Conservation (phyloP, 1,139 yeast species). For the Yamadazyma membranifaciens region DNA sequence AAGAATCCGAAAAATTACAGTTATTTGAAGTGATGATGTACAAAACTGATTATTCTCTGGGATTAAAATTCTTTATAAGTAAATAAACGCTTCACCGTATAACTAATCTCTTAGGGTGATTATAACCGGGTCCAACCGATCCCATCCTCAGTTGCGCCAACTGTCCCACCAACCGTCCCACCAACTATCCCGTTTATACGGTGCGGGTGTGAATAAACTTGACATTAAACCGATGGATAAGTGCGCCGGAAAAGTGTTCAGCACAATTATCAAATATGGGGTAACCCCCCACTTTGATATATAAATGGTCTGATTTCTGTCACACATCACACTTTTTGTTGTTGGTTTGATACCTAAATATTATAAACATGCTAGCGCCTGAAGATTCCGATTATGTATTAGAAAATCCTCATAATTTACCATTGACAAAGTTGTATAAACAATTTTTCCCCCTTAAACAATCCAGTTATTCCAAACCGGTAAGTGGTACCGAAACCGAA, state of each 20-base stretch:
- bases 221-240: too few relatives aligned
- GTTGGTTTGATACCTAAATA: too few relatives aligned
- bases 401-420: constrained; percentile 17
- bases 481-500: constrained; percentile 27
- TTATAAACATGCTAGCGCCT: constrained; percentile 13
- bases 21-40: constrained; percentile 15
- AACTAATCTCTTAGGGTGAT: too few relatives aligned
- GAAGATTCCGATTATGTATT: constrained; percentile 17
- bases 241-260: background rate
- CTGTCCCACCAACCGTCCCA: too few relatives aligned
- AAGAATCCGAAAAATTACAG: constrained; percentile 10
- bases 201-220: too few relatives aligned
- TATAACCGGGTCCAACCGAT: too few relatives aligned
- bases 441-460: constrained; percentile 24
- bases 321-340: too few relatives aligned
- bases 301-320: too few relatives aligned
- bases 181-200: too few relatives aligned
- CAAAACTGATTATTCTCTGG: constrained; percentile 16
- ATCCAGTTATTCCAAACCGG: constrained; percentile 12
- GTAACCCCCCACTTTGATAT: background rate
- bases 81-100: background rate
- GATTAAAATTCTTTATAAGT: constrained; percentile 8
- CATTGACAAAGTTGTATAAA: constrained; percentile 18
- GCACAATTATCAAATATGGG: background rate
- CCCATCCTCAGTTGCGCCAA: too few relatives aligned